Conservation (phyloP, 495 filamentous ascomycete genomes). For the Trichoderma orchidacearum region DNA sequence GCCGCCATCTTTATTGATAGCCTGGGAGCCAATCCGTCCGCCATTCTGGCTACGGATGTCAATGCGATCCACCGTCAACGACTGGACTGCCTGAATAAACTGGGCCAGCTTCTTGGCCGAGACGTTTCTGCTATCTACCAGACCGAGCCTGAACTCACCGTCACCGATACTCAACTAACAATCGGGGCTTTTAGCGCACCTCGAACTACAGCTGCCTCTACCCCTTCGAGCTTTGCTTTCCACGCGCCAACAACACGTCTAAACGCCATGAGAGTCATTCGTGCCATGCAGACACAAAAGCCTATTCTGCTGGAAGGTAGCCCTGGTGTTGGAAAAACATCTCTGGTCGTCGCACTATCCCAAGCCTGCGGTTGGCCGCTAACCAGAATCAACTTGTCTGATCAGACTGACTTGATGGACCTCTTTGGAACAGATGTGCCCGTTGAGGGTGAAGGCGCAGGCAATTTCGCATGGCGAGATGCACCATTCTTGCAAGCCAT, state of each 20-base stretch:
- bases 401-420: slow-evolving; percentile 95
- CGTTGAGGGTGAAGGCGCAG: slow-evolving; percentile 73
- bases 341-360: slow-evolving; percentile 73
- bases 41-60: slow-evolving; percentile 54
- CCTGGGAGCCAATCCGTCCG: slow-evolving; percentile 84
- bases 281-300: slow-evolving; percentile 80
- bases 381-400: slow-evolving; percentile 89
- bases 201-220: slow-evolving; percentile 28
- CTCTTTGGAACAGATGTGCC: slow-evolving; percentile 96
- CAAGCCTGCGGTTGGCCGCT: slow-evolving; percentile 63
- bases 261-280: slow-evolving; percentile 80
- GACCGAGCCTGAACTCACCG: slow-evolving; percentile 27
- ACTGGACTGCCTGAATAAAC: slow-evolving; percentile 53
- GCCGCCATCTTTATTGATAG: slow-evolving; percentile 94
- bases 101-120: slow-evolving; percentile 49
- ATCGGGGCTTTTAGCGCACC: slow-evolving; percentile 64
- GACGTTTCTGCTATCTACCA: slow-evolving; percentile 53
- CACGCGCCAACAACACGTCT: slow-evolving; percentile 76
- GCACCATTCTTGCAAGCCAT: slow-evolving; percentile 92
- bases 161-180: slow-evolving; percentile 33
- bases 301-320: slow-evolving; percentile 91
- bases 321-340: slow-evolving; percentile 95
- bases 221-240: slow-evolving; percentile 58
- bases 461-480: slow-evolving; percentile 88
- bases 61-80: slow-evolving; percentile 47